phyloP scores from a whole-genome alignment of 352 stramenopile genomes.

The Pythium myriotylum region DNA sequence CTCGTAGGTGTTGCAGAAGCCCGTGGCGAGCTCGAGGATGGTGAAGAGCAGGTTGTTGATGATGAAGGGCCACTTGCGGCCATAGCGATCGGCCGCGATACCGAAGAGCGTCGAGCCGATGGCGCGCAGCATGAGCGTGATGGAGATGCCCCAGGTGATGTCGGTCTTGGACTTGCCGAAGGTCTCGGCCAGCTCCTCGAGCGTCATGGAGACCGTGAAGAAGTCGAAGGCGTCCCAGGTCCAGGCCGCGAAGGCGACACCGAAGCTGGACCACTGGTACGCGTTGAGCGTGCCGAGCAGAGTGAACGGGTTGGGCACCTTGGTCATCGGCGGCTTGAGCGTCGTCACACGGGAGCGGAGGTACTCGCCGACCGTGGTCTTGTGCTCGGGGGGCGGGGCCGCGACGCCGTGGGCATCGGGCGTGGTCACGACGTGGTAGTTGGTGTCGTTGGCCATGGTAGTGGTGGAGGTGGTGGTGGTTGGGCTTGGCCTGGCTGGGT shows the following conservation, averaged over 20 bases:
- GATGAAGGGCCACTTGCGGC: constrained; percentile 12
- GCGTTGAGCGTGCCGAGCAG: constrained; percentile 2
- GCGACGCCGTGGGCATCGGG: constrained; percentile 6
- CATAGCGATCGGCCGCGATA: constrained; percentile 45
- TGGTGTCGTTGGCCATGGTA: not conserved
- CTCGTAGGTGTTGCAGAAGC: no score
- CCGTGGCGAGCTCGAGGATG: no score
- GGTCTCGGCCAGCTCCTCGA: no score
- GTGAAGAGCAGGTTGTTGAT: constrained; percentile 8
- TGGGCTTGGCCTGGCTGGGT: no score
- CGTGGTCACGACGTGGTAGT: constrained; percentile 15
- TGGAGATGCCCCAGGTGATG: no score
- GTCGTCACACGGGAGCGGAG: constrained; percentile 18
- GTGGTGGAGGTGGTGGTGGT: no score
- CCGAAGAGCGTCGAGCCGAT: constrained; percentile 44
- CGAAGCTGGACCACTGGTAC: constrained; percentile 11
- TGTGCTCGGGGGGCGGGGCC: not conserved
- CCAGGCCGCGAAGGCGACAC: no score
- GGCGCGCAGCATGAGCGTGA: no score
- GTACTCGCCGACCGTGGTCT: constrained; percentile 33
- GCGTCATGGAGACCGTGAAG: no score
- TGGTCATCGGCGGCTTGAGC: no score
- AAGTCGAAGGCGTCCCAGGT: no score
- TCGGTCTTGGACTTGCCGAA: no score
- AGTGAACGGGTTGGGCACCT: constrained; percentile 8